These are phyloP conservation scores for Nyssa sinensis DNA, from an alignment of 148 eudicot species.

Conservation along the genomic window DNA sequence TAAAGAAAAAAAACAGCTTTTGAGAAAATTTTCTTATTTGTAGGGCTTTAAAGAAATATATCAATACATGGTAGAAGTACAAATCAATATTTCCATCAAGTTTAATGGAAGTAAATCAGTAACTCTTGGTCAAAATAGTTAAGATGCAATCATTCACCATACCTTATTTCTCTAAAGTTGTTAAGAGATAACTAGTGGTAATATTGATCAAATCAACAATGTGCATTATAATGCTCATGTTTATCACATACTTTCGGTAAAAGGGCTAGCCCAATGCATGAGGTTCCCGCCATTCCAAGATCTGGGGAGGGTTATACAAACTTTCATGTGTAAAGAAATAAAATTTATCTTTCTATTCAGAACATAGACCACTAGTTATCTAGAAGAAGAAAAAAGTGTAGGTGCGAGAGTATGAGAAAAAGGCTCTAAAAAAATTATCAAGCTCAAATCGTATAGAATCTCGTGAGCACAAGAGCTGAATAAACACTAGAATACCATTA, in stretches of 20 bases:
- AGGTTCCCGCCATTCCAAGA: too few species aligned
- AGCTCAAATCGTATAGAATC: too few species aligned
- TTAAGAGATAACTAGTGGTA: neutral
- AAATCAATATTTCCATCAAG: constrained; percentile 5
- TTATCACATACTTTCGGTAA: too few species aligned
- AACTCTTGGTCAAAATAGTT: neutral
- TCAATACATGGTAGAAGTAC: neutral
- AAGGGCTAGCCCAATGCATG: too few species aligned
- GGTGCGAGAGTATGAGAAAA: too few species aligned
- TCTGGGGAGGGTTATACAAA: too few species aligned
- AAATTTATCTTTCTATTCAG: neutral
- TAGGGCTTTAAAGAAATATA: neutral
- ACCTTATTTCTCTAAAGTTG: neutral
- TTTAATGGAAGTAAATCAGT: neutral
- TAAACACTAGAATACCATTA: neutral
- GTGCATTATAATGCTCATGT: too few species aligned
- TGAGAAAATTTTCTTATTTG: neutral
- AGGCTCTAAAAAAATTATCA: too few species aligned
- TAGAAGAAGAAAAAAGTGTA: too few species aligned
- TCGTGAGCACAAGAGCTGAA: neutral
- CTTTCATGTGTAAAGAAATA: too few species aligned
- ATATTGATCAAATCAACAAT: neutral
- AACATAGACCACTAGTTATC: neutral
- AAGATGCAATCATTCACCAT: neutral
- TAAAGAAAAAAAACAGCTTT: neutral